Percentiles rank a stretch among this genome's conserved stretches.
Evolutionary conservation across 345 rosid species (phyloP).

Genomic region (Pistacia vera): DNA sequence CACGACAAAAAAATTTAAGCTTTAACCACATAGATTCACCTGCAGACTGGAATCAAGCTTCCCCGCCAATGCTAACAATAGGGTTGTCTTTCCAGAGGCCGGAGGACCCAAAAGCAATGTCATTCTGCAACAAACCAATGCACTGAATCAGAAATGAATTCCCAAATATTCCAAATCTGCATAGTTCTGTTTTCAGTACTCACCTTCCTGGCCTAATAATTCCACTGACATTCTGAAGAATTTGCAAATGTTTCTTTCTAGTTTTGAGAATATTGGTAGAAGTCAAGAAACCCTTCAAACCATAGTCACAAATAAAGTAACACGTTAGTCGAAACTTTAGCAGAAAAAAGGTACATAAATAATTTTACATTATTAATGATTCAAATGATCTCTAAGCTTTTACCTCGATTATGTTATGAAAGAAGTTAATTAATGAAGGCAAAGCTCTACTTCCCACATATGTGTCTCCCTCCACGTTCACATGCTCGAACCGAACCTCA

Average conservation of each 20-base stretch:
- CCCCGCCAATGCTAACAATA: constrained; percentile 75
- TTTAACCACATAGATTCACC: constrained; percentile 32
- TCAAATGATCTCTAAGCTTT: neutral
- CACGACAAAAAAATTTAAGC: neutral
- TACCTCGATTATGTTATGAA: constrained; percentile 33
- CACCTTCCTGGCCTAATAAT: constrained; percentile 79
- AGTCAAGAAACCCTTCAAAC: constrained; percentile 34
- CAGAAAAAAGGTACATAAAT: no score
- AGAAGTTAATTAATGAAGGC: constrained; percentile 37
- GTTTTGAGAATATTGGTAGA: constrained; percentile 41
- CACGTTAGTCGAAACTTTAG: no score
- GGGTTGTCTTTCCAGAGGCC: constrained; percentile 81
- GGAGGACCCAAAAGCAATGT: constrained; percentile 78
- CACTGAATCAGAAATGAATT: neutral
- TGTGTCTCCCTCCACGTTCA: constrained; percentile 38
- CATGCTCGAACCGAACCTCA: constrained; percentile 41
- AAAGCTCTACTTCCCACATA: constrained; percentile 32
- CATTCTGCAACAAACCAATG: constrained; percentile 28
- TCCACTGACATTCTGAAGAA: constrained; percentile 73
- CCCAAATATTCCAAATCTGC: neutral
- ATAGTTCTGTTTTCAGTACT: neutral
- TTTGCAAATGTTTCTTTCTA: constrained; percentile 52
- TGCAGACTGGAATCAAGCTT: constrained; percentile 46
- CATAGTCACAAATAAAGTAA: neutral
- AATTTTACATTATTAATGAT: no score